Conservation (phyloP, 2,329 filamentous ascomycete genomes). For the Diaporthe eres region DNA sequence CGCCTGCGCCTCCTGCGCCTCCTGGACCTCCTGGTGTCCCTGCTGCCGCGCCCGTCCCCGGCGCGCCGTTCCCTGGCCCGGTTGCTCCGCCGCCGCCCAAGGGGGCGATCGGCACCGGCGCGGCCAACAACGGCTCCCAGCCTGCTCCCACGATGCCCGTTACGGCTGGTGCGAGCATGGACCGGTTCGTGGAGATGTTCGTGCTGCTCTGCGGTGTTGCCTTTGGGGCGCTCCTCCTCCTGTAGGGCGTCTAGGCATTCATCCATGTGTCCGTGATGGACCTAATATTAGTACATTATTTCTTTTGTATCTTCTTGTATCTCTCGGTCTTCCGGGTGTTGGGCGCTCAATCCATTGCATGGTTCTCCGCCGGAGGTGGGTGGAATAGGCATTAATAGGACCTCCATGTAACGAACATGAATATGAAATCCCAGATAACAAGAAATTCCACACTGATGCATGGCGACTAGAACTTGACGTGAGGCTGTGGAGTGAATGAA, state of each 20-base stretch:
- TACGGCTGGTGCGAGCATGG: slow-evolving; percentile 32
- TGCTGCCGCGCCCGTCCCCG: neutral
- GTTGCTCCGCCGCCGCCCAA: slow-evolving; percentile 3
- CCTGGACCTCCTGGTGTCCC: neutral
- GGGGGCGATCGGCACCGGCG: slow-evolving; percentile 1
- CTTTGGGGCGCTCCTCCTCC: slow-evolving; percentile 29
- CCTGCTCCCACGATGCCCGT: slow-evolving; percentile 2
- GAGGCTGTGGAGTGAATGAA: neutral
- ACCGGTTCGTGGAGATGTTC: slow-evolving; percentile 24
- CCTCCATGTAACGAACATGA: neutral
- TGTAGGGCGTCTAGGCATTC: slow-evolving; percentile 1
- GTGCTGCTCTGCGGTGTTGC: slow-evolving; percentile 21
- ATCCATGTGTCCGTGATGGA: neutral
- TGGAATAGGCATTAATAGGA: slow-evolving; percentile 7
- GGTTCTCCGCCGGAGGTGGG: neutral
- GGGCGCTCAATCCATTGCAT: slow-evolving; percentile 14
- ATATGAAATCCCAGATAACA: neutral
- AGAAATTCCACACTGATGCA: neutral
- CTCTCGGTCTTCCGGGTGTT: slow-evolving; percentile 6
- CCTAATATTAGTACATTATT: slow-evolving; percentile 8
- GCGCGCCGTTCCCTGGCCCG: neutral
- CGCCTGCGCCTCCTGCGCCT: neutral
- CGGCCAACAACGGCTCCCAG: slow-evolving; percentile 15
- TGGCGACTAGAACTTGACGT: neutral
- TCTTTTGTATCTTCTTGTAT: neutral